Conservation (phyloP, 2,329 filamentous ascomycete genomes). For the Pseudocercospora fijiensis region DNA sequence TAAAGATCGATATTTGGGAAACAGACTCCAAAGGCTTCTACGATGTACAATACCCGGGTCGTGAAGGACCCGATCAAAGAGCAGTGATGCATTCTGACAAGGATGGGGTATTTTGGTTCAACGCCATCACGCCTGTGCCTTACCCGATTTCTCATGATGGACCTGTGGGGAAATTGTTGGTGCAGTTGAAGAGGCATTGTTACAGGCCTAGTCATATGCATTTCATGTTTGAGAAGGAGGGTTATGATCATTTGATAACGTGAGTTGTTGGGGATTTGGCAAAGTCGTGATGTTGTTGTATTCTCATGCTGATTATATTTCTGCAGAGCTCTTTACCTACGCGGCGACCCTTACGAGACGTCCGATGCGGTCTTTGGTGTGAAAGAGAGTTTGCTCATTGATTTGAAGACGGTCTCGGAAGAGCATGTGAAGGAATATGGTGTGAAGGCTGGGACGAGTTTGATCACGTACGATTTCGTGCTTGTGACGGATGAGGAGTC, state of each 20-base stretch:
- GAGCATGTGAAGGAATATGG: conserved; percentile 60
- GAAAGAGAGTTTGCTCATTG: conserved; percentile 74
- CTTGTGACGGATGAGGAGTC: conserved; percentile 71
- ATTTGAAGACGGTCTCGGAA: conserved; percentile 55
- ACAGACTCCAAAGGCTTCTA: conserved; percentile 78
- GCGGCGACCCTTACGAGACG: conserved; percentile 76
- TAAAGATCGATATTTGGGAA: conserved; percentile 81
- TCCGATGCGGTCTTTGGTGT: conserved; percentile 86
- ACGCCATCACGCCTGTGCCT: conserved; percentile 77
- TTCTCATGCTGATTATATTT: conserved; percentile 18
- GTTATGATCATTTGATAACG: conserved; percentile 81
- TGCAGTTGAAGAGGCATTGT: conserved; percentile 67
- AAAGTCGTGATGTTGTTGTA: neutral
- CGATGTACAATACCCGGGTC: conserved; percentile 72
- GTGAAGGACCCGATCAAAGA: conserved; percentile 66
- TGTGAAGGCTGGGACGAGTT: conserved; percentile 61
- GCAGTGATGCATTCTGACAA: conserved; percentile 68
- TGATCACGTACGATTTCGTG: conserved; percentile 67
- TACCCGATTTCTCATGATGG: conserved; percentile 85
- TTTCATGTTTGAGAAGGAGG: conserved; percentile 82
- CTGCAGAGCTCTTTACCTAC: conserved; percentile 69
- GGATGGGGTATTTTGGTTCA: conserved; percentile 79
- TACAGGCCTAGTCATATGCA: conserved; percentile 79
- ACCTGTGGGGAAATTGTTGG: conserved; percentile 72
- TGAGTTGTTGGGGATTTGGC: no score